Evolutionary conservation across 306 rosid species (phyloP).

Genomic region (Inga laurina): DNA sequence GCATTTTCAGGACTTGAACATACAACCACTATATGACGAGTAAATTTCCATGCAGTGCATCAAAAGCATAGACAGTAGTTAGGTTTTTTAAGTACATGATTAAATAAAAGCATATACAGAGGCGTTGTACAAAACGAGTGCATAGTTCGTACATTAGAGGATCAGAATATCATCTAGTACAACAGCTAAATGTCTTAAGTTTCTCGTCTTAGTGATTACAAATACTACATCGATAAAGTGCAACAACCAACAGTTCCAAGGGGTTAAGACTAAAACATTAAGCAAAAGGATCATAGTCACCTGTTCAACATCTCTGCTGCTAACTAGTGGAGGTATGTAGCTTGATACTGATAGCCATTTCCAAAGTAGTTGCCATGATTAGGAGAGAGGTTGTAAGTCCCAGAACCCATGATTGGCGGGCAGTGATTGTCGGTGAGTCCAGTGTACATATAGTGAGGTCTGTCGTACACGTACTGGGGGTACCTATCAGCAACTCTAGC

Average conservation of each 20-base stretch:
- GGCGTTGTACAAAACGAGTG: constrained; percentile 52
- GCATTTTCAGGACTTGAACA: neutral
- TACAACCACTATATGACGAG: neutral
- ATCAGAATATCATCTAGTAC: constrained; percentile 61
- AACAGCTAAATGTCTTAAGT: constrained; percentile 54
- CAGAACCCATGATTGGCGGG: constrained; percentile 64
- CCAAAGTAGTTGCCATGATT: constrained; percentile 85
- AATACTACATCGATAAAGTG: constrained; percentile 66
- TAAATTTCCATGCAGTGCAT: neutral
- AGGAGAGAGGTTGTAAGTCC: constrained; percentile 71
- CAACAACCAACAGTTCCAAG: constrained; percentile 62
- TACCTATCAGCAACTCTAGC: constrained; percentile 90
- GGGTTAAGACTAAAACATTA: constrained; percentile 77
- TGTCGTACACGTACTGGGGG: constrained; percentile 73
- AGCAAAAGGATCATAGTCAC: constrained; percentile 60
- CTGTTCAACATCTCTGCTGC: constrained; percentile 52
- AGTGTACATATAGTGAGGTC: constrained; percentile 70
- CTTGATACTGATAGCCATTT: constrained; percentile 89
- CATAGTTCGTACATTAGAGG: constrained; percentile 72
- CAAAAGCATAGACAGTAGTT: constrained; percentile 5
- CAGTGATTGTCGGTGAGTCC: constrained; percentile 79
- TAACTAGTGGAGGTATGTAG: constrained; percentile 88
- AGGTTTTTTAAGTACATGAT: neutral
- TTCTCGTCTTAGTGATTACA: constrained; percentile 40
- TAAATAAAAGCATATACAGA: constrained; percentile 31